These are phyloP conservation scores for Papilionanthe hybrid DNA, from an alignment of 116 monocot species.

Conservation along the genomic window DNA sequence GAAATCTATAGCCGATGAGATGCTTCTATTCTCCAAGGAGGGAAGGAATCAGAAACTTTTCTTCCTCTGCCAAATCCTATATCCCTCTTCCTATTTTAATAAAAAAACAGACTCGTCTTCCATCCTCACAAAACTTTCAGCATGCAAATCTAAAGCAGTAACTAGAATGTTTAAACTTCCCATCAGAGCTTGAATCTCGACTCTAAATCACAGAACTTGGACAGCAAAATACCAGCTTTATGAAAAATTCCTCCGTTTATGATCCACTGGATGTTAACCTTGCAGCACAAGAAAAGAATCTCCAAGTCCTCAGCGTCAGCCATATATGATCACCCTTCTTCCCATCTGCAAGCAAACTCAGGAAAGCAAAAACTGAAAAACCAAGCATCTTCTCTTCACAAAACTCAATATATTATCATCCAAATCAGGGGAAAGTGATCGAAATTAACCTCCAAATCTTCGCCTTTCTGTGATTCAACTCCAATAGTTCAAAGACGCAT, in stretches of 20 bases:
- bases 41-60: constrained; percentile 8
- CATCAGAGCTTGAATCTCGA: neutral
- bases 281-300: neutral
- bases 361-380: neutral
- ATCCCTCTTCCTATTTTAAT: neutral
- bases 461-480: neutral
- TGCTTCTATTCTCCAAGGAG: neutral
- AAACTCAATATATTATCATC: neutral
- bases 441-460: neutral
- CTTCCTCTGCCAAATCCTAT: neutral
- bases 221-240: too few relatives aligned
- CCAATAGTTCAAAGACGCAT: neutral
- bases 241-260: neutral
- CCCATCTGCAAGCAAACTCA: neutral
- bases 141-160: neutral
- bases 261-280: neutral
- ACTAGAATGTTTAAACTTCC: neutral
- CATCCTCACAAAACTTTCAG: neutral
- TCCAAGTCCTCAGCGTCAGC: too few relatives aligned
- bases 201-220: neutral
- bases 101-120: neutral
- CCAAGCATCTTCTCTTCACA: neutral
- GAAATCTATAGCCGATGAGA: neutral
- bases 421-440: neutral
- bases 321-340: neutral